Conservation (phyloP, 2,329 filamentous ascomycete species). For the Sporothrix pseudoabietina region DNA sequence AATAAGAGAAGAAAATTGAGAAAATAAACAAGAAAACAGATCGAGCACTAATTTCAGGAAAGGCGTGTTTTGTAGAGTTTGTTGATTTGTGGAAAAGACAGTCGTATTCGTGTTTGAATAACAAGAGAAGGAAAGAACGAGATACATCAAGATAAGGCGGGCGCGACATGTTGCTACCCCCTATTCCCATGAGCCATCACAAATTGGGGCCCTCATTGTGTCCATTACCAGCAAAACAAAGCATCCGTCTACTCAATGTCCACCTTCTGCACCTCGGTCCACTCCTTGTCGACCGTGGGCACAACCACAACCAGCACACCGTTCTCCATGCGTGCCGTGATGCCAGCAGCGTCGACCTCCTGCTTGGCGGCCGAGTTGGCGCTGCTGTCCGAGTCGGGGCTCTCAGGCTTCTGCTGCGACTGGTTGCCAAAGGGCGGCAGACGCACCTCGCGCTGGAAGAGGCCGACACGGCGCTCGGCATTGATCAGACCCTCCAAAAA, state of each 20-base stretch:
- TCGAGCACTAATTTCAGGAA: neutral
- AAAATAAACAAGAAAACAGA: neutral
- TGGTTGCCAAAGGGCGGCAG: slow-evolving; percentile 50
- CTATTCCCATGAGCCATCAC: slow-evolving; percentile 2
- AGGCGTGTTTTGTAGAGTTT: neutral
- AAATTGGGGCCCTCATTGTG: slow-evolving; percentile 1
- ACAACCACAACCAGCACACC: slow-evolving; percentile 76
- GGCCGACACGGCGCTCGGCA: slow-evolving; percentile 70
- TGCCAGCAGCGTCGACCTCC: slow-evolving; percentile 66
- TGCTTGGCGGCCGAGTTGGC: slow-evolving; percentile 39
- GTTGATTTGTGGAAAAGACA: neutral
- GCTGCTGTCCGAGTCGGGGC: neutral
- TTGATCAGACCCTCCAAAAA: slow-evolving; percentile 65
- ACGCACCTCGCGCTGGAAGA: slow-evolving; percentile 71
- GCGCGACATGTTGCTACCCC: neutral
- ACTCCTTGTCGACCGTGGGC: slow-evolving; percentile 64
- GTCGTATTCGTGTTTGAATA: neutral
- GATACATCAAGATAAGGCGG: neutral
- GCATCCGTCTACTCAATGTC: slow-evolving; percentile 53
- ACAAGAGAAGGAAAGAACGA: slow-evolving; percentile 13
- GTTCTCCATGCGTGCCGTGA: slow-evolving; percentile 76
- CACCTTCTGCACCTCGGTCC: slow-evolving; percentile 64
- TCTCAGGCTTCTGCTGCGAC: neutral
- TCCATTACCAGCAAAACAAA: neutral
- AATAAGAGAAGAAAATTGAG: neutral